Conservation (phyloP, 2,329 filamentous ascomycete species). For the Penicillium sp. region DNA sequence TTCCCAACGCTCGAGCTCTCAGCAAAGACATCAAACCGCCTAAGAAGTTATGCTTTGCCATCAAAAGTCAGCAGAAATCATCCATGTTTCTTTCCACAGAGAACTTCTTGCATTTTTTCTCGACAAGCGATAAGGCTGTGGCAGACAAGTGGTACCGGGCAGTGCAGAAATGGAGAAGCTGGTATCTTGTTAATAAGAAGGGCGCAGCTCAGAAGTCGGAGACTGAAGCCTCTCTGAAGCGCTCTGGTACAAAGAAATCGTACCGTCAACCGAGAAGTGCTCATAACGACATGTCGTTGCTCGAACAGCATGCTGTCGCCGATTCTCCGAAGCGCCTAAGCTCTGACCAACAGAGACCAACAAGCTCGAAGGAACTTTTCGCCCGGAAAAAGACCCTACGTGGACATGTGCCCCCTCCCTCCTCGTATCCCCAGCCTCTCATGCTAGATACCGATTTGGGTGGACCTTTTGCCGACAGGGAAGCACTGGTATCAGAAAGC, state of each 20-base stretch:
- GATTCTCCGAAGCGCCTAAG: constrained; percentile 46
- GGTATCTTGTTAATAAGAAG: constrained; percentile 78
- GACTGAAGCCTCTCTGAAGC: constrained; percentile 22
- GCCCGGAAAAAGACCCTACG: constrained; percentile 30
- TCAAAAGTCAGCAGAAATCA: constrained; percentile 90
- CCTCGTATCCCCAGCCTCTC: constrained; percentile 30
- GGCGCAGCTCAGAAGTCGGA: constrained; percentile 52
- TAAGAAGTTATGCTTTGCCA: constrained; percentile 78
- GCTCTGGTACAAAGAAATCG: constrained; percentile 26
- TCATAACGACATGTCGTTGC: constrained; percentile 59
- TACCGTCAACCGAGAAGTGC: constrained; percentile 28
- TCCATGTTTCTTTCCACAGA: constrained; percentile 77
- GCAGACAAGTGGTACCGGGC: constrained; percentile 69
- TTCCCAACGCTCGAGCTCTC: constrained; percentile 66
- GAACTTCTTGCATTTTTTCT: constrained; percentile 92
- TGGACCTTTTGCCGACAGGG: constrained; percentile 9
- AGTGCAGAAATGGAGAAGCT: constrained; percentile 82
- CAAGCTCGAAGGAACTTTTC: constrained; percentile 25
- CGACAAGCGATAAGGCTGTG: constrained; percentile 67
- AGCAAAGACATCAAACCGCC: constrained; percentile 75
- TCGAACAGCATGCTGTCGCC: constrained; percentile 56
- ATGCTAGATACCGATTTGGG: constrained; percentile 23
- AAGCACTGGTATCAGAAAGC: constrained; percentile 4
- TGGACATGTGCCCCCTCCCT: constrained; percentile 31
- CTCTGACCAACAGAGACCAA: constrained; percentile 26